Evolutionary conservation across 768 basidiomycete genomes (phyloP), one percentile per base, ranked within the genome.

Genomic region (Pilatotrama ljubarskyi): DNA sequence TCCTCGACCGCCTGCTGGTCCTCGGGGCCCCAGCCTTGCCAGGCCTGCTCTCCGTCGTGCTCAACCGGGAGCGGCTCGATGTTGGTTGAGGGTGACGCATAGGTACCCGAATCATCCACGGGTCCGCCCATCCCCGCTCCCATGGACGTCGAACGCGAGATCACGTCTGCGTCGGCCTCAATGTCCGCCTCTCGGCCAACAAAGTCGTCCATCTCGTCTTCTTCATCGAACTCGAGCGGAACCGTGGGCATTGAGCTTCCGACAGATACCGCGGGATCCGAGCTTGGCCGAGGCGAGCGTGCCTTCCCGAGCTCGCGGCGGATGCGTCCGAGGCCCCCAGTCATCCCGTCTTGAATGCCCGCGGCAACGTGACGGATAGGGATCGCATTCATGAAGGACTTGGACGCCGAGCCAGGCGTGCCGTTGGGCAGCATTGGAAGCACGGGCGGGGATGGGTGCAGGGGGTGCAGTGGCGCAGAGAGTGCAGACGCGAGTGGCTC

Each of bases 371-470:
- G 77, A 5, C 84, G 76, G 22, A 87, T 85, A 1, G 85, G 85
- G 7, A 88, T 85, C 5, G 84, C 73, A 50, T 77, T 78, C 49
- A 69, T 72, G 25, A 72, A 70, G 3, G 69, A 67, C 18, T 77
- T 72, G 55, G 80, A 77, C 3, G 75, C 74, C 51, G 76, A 74
- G 3, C 76, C 75, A 5, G 72, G 69, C 1, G 70, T 69, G 17
- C 91, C 91, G 64, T 95, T 95, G 0, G 92, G 93, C 37, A 88
- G 79, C 84, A 91, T 91, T 0, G 93, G 93, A 1, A 94, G 79
- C 32, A 84, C 79, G 0, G 77, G 75, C 32, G 73, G 70, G 1
- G 56, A 72, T 18, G 75, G 68, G 42, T 68, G 62, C 22, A 78
- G 71, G 55, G 82, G 77, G 36, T 83, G 84, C 32, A 93, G 77